phyloP scores from a whole-genome alignment of 768 basidiomycete species.

The Tricholoma saponaceum region DNA sequence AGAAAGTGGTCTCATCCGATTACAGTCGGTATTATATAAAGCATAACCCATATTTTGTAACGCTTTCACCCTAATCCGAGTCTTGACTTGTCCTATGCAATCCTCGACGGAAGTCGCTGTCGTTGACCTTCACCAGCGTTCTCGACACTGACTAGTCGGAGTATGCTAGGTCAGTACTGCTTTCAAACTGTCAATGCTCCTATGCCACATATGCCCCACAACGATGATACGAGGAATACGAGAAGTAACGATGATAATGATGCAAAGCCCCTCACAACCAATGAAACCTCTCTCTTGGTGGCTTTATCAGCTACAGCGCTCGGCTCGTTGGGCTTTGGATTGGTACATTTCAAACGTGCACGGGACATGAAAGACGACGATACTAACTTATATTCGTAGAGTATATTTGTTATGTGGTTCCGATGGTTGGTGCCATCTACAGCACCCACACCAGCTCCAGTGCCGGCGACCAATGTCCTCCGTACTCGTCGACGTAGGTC shows the following conservation, averaged over 20 bases:
- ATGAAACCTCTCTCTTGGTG: conserved; percentile 13
- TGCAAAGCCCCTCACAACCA: neutral
- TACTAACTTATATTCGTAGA: conserved; percentile 23
- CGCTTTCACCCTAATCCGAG: neutral
- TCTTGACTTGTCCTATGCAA: neutral
- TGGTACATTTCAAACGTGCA: conserved; percentile 25
- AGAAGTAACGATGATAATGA: neutral
- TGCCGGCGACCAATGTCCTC: neutral
- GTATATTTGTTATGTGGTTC: conserved; percentile 40
- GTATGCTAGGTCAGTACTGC: neutral
- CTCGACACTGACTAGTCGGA: neutral
- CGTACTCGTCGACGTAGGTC: conserved; percentile 10
- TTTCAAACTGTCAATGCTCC: neutral
- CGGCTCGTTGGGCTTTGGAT: conserved; percentile 29
- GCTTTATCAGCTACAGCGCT: conserved; percentile 20
- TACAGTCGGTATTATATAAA: neutral
- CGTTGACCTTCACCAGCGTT: neutral
- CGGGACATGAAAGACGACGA: neutral
- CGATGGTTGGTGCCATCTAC: conserved; percentile 33
- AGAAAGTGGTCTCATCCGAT: neutral
- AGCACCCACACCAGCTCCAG: neutral
- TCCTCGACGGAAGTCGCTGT: neutral
- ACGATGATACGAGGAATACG: neutral
- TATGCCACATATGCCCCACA: neutral
- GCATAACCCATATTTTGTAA: neutral